A percentile compares a stretch with the other conserved stretches of the same genome.
phyloP scores from a whole-genome alignment of 106 monocot species.

The Allium sativum region DNA sequence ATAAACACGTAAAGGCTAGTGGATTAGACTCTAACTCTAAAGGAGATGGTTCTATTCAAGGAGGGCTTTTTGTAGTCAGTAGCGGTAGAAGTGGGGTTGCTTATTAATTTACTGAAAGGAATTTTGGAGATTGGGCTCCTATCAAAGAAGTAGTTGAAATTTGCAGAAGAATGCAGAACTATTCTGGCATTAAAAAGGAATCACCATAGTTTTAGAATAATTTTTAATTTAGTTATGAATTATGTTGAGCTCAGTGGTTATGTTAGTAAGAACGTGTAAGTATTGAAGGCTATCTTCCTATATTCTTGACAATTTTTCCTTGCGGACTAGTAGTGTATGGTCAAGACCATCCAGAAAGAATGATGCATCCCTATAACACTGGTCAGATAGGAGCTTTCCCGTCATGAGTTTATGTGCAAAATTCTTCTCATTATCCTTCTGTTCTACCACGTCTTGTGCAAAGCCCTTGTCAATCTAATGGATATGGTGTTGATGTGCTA shows the following conservation, averaged over 20 bases:
- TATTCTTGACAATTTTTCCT: too few species aligned
- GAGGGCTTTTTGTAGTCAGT: slow-evolving; percentile 21
- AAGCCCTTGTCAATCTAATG: too few species aligned
- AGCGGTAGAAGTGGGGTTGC: slow-evolving; percentile 23
- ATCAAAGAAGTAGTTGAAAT: slow-evolving; percentile 31
- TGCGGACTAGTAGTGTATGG: slow-evolving; percentile 27
- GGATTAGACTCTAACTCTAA: slow-evolving; percentile 4
- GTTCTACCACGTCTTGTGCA: slow-evolving; percentile 28
- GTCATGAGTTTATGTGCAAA: slow-evolving; percentile 39
- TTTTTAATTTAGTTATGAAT: too few species aligned
- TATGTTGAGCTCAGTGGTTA: too few species aligned
- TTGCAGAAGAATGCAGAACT: slow-evolving; percentile 20
- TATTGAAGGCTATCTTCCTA: too few species aligned
- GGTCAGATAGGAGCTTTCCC: slow-evolving; percentile 30
- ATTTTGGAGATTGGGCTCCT: slow-evolving; percentile 40
- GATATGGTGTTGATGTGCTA: too few species aligned
- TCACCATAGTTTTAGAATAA: too few species aligned
- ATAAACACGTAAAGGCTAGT: slow-evolving; percentile 16
- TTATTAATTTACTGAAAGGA: slow-evolving; percentile 38
- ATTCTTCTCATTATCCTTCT: slow-evolving; percentile 45
- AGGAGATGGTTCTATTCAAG: slow-evolving; percentile 21
- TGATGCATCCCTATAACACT: slow-evolving; percentile 52
- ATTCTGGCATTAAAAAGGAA: too few species aligned
- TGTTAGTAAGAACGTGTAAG: too few species aligned
- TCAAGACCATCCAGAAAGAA: slow-evolving; percentile 47